Evolutionary conservation across 768 basidiomycete species (phyloP).

Genomic region (Gymnopilus junonius): DNA sequence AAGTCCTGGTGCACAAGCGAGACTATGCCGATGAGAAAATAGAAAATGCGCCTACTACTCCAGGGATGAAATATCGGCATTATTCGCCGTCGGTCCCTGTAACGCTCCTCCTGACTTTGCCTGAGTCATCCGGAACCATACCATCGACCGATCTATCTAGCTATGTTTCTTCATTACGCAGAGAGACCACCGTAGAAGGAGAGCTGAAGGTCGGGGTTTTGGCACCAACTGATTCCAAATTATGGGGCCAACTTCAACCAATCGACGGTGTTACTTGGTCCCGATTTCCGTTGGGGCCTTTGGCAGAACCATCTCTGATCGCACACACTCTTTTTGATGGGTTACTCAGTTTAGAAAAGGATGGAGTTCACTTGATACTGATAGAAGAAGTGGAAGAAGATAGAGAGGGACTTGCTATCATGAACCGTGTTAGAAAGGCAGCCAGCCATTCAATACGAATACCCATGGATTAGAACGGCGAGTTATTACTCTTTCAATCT

Average conservation of each 20-base stretch:
- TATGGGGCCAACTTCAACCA: slow-evolving; percentile 39
- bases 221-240: slow-evolving; percentile 59
- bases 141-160: slow-evolving; percentile 32
- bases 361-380: slow-evolving; percentile 80
- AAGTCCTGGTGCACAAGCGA: slow-evolving; percentile 77
- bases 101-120: slow-evolving; percentile 63
- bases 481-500: neutral
- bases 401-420: slow-evolving; percentile 87
- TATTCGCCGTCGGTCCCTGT: slow-evolving; percentile 93
- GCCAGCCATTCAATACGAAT: slow-evolving; percentile 58
- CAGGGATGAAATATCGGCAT: slow-evolving; percentile 99
- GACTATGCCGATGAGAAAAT: slow-evolving; percentile 75
- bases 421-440: slow-evolving; percentile 93
- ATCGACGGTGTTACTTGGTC: slow-evolving; percentile 55
- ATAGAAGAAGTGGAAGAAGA: slow-evolving; percentile 84
- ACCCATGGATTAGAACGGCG: slow-evolving; percentile 17
- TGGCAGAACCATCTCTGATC: slow-evolving; percentile 62
- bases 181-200: slow-evolving; percentile 11
- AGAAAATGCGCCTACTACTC: slow-evolving; percentile 87
- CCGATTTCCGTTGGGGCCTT: slow-evolving; percentile 54
- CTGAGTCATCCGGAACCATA: slow-evolving; percentile 43
- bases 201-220: slow-evolving; percentile 71
- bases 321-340: slow-evolving; percentile 90
- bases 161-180: slow-evolving; percentile 48
- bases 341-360: slow-evolving; percentile 75